phyloP scores from a whole-genome alignment of 2,329 filamentous ascomycete genomes.

The Parastagonospora avenae region DNA sequence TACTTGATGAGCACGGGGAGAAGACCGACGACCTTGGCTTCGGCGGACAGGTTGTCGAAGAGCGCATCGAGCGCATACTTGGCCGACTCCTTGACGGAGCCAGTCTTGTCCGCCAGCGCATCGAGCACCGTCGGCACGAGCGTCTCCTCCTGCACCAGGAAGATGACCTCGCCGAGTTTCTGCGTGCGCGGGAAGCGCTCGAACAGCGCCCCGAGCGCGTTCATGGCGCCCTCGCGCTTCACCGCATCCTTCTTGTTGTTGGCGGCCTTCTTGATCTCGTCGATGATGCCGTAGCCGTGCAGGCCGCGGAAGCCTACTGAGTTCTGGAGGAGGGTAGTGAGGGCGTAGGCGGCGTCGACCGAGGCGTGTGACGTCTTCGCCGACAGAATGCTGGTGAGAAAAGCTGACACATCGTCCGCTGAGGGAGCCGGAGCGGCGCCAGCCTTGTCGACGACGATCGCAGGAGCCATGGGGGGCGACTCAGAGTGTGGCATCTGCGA shows the following conservation, averaged over 20 bases:
- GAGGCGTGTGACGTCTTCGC: conserved; percentile 61
- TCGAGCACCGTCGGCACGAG: conserved; percentile 78
- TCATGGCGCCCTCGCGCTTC: conserved; percentile 88
- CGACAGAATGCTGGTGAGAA: conserved; percentile 53
- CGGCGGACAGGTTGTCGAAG: conserved; percentile 77
- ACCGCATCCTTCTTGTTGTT: conserved; percentile 91
- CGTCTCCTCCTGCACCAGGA: conserved; percentile 80
- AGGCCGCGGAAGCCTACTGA: conserved; percentile 69
- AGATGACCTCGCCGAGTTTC: conserved; percentile 77
- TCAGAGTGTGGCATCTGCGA: conserved; percentile 57
- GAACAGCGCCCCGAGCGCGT: conserved; percentile 89
- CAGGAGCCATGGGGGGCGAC: conserved; percentile 55
- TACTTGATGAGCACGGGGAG: conserved; percentile 78
- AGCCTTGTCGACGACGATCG: conserved; percentile 54
- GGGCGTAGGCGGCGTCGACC: conserved; percentile 67
- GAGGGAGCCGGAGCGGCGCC: conserved; percentile 49
- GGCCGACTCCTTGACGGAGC: conserved; percentile 86
- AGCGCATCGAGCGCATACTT: conserved; percentile 93
- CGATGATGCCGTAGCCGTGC: conserved; percentile 64
- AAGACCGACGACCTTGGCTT: conserved; percentile 82
- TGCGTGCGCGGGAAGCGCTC: conserved; percentile 83
- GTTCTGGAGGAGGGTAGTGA: conserved; percentile 68
- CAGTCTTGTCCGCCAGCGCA: conserved; percentile 84
- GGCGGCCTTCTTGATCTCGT: conserved; percentile 75
- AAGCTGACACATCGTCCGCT: conserved; percentile 52